Base-by-base conservation (phyloP, 441 rosid genomes). In the Pelargonium cotyledonis region DNA sequence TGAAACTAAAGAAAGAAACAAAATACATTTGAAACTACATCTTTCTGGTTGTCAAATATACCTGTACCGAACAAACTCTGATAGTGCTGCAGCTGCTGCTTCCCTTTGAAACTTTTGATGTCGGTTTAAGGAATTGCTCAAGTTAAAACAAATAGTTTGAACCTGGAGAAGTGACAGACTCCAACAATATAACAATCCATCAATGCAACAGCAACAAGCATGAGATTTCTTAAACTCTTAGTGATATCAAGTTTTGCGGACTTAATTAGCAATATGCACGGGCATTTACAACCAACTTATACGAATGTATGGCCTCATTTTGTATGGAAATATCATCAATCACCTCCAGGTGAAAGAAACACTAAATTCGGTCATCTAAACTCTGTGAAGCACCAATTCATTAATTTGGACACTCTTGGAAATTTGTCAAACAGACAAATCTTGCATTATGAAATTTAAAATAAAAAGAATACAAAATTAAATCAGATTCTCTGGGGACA, bases 21-120 rank as follows among this genome's bases (percentile, higher is more conserved):
- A 35, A 63, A 63, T 35, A 31, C 15, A 43, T 65, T 72, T 73
- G 46, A 68, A 44, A 40, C 67, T 67, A 61, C 69, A 40, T 19
- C 47, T 46, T 51, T 68, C 58, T 19, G 38, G 66, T 14, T 15
- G 9, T 63, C 21, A 63, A 31, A 26, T 70, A 68, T 87, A 95
- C 99, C 99, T 90, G 79, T 90, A 86, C 71, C 86, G 85, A 66
- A 92, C 86, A 78, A 95, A 92, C 86, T 92, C 99, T 40, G 99
- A 95, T 70, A 95, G 77, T 69, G 99, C 98, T 19, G 96, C 99
- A 35, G 98, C 98, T 65, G 99, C 97, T 78, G 98, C 97, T 86
- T 95, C 98, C 80, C 94, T 85, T 77, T 88, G 97, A 81, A 84
- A 87, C 63, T 82, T 87, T 79, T 89, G 89, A 68, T 83, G 81